These are phyloP conservation scores for Yamadazyma sp. DNA, from an alignment of 1,139 yeast species.

Conservation along the genomic window DNA sequence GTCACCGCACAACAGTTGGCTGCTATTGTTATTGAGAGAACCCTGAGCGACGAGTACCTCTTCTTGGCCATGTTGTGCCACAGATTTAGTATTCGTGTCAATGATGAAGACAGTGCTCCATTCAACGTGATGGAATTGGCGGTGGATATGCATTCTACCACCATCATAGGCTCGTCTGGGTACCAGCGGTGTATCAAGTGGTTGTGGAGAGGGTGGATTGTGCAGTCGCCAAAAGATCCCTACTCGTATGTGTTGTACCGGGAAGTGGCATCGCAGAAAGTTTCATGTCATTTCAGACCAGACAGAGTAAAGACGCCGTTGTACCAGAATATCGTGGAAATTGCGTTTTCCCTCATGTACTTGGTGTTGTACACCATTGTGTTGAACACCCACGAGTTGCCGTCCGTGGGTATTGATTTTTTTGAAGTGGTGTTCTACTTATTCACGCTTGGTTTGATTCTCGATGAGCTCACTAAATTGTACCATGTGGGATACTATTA, in stretches of 20 bases:
- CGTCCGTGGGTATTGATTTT: constrained; percentile 30
- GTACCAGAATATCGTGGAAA: constrained; percentile 75
- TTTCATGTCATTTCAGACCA: constrained; percentile 74
- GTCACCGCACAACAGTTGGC: constrained; percentile 74
- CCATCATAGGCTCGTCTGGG: constrained; percentile 75
- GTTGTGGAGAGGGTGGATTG: constrained; percentile 93
- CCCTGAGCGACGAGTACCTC: constrained; percentile 59
- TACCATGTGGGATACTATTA: constrained; percentile 76
- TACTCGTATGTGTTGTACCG: constrained; percentile 64
- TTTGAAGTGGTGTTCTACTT: constrained; percentile 61
- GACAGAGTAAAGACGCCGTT: constrained; percentile 81
- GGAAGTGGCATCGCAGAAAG: constrained; percentile 55
- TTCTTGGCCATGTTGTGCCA: constrained; percentile 79
- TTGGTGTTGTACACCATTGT: constrained; percentile 62
- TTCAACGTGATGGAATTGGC: constrained; percentile 78
- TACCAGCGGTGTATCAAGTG: constrained; percentile 85
- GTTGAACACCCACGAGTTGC: constrained; percentile 49
- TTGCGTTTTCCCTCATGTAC: constrained; percentile 65
- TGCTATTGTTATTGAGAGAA: constrained; percentile 61
- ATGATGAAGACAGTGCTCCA: constrained; percentile 63
- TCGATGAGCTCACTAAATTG: constrained; percentile 68
- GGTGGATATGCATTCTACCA: constrained; percentile 80
- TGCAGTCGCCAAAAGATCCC: constrained; percentile 73
- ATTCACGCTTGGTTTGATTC: constrained; percentile 63
- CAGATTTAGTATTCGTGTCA: constrained; percentile 64